Evolutionary conservation across 331 rosid species (phyloP).

Genomic region (Cydonia oblonga): DNA sequence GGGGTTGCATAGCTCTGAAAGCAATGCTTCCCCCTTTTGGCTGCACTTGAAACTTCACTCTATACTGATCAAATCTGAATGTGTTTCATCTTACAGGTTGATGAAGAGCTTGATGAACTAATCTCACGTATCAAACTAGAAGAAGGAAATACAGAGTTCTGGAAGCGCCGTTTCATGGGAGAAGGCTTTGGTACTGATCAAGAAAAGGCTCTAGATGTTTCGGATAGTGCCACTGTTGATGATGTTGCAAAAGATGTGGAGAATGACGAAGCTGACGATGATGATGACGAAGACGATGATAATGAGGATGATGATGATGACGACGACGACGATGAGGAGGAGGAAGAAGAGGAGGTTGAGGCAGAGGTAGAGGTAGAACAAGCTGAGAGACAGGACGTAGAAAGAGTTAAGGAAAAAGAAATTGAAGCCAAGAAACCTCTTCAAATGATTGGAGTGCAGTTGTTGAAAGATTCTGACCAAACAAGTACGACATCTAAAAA

Average conservation of each 20-base stretch:
- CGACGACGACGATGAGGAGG: not conserved
- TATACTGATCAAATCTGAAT: conserved; percentile 15
- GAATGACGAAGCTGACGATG: conserved; percentile 63
- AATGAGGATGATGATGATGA: conserved; percentile 51
- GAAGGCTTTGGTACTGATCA: conserved; percentile 46
- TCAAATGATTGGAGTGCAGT: conserved; percentile 93
- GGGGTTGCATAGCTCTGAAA: not conserved
- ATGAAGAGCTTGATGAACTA: conserved; percentile 81
- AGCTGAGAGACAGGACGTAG: conserved; percentile 59
- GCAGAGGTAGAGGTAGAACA: conserved; percentile 65
- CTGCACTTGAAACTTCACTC: not conserved
- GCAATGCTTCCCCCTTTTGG: not conserved
- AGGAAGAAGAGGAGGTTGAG: conserved; percentile 43
- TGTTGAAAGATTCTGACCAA: conserved; percentile 73
- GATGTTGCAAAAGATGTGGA: conserved; percentile 52
- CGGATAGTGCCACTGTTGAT: conserved; percentile 43
- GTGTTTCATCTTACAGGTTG: conserved; percentile 47
- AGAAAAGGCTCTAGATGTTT: conserved; percentile 38
- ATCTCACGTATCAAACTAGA: conserved; percentile 69
- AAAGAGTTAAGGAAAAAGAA: conserved; percentile 70
- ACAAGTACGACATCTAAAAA: conserved; percentile 54
- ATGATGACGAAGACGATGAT: conserved; percentile 42
- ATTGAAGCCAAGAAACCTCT: conserved; percentile 75
- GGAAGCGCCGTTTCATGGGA: conserved; percentile 90
- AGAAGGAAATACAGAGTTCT: conserved; percentile 89